Evolutionary conservation across 2,329 filamentous ascomycete genomes (phyloP).

Genomic region (Purpureocillium lavendulum): DNA sequence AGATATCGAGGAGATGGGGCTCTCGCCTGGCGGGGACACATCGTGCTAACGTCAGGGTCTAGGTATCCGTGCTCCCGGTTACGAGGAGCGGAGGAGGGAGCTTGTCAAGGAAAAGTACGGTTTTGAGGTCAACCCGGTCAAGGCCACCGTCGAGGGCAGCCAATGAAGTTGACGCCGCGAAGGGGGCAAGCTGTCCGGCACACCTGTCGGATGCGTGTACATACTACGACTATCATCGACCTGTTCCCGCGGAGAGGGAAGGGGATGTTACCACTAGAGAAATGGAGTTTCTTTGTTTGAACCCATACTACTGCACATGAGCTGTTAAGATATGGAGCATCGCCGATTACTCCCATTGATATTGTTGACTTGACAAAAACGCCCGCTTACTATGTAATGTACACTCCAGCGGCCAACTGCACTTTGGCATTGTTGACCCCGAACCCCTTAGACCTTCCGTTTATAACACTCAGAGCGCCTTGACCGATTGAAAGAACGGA

Average conservation of each 20-base stretch:
- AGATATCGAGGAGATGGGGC: too few species aligned
- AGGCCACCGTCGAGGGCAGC: conserved; percentile 37
- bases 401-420: too few species aligned
- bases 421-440: background rate
- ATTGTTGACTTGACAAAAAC: too few species aligned
- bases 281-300: conserved; percentile 28
- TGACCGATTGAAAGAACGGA: conserved; percentile 62
- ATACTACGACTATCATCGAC: conserved; percentile 13
- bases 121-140: conserved; percentile 67
- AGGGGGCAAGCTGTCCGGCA: conserved; percentile 7
- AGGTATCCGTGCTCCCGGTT: conserved; percentile 77
- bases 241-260: conserved; percentile 21
- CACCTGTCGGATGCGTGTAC: conserved; percentile 16
- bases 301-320: too few species aligned
- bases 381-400: background rate
- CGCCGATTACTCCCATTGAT: too few species aligned
- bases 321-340: too few species aligned
- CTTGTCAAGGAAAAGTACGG: conserved; percentile 82
- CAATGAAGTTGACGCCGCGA: conserved; percentile 16
- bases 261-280: conserved; percentile 30
- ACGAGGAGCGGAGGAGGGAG: conserved; percentile 74
- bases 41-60: conserved; percentile 1
- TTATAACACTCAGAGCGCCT: conserved; percentile 42
- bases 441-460: background rate
- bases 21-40: background rate